These are phyloP conservation scores for Calonectria hawksworthii DNA, from an alignment of 2,329 filamentous ascomycete genomes.

Conservation along the genomic window DNA sequence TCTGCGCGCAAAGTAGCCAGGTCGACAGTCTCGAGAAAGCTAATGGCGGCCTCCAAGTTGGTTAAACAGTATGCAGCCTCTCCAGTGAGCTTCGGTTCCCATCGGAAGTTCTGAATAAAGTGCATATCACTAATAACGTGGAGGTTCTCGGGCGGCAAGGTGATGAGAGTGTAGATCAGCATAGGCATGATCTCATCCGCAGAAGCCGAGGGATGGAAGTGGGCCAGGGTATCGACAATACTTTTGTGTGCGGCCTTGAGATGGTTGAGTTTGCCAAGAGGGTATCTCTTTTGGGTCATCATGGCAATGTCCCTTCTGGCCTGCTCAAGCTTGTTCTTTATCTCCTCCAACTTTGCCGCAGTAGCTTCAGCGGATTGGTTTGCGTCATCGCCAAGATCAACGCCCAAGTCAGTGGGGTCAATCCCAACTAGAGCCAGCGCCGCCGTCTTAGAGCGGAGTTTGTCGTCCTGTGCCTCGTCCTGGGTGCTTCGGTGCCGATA, in stretches of 20 bases:
- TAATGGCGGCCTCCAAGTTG: slow-evolving; percentile 94
- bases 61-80: slow-evolving; percentile 97
- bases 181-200: slow-evolving; percentile 98
- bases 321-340: slow-evolving; percentile 78
- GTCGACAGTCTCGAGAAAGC: slow-evolving; percentile 95
- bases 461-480: slow-evolving; percentile 95
- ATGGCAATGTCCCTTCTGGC: slow-evolving; percentile 78
- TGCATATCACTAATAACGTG: slow-evolving; percentile 94
- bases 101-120: slow-evolving; percentile 94
- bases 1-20: slow-evolving; percentile 88
- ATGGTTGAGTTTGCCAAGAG: slow-evolving; percentile 90
- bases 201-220: slow-evolving; percentile 83
- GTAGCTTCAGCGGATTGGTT: slow-evolving; percentile 69
- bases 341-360: slow-evolving; percentile 74
- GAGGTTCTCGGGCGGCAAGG: slow-evolving; percentile 85
- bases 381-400: slow-evolving; percentile 76
- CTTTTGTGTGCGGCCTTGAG: slow-evolving; percentile 91
- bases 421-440: slow-evolving; percentile 93
- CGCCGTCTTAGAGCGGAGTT: slow-evolving; percentile 92
- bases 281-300: slow-evolving; percentile 91
- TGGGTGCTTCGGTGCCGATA: slow-evolving; percentile 93
- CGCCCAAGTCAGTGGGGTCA: slow-evolving; percentile 84
- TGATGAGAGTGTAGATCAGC: slow-evolving; percentile 95
- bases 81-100: slow-evolving; percentile 87
- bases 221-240: slow-evolving; percentile 87